These are phyloP conservation scores for Chiua sp. DNA, from an alignment of 1,284 basidiomycete genomes.

Conservation along the genomic window DNA sequence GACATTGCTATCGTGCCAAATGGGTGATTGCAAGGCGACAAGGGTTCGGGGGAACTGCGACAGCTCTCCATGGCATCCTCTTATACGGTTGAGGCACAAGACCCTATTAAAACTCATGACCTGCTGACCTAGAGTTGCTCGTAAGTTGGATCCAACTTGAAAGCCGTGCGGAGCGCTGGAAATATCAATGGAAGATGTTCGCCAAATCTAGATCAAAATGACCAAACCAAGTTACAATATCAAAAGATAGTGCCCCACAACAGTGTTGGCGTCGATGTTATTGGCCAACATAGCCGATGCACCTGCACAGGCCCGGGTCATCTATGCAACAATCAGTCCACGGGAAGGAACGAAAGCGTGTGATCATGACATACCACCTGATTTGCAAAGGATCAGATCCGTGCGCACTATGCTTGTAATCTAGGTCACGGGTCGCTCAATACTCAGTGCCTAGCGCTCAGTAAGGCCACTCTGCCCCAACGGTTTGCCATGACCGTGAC, in stretches of 20 bases:
- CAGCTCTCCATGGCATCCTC: not conserved
- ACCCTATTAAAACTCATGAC: conserved; percentile 3
- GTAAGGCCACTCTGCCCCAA: too few species aligned
- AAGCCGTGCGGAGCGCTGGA: not conserved
- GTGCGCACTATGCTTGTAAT: too few species aligned
- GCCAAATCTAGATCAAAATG: not conserved
- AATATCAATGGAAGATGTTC: not conserved
- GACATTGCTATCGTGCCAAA: conserved; percentile 10
- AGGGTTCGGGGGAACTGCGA: not conserved
- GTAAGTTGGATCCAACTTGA: not conserved
- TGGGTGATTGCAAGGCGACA: not conserved
- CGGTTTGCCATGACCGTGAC: too few species aligned
- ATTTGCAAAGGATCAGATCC: too few species aligned
- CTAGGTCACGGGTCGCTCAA: too few species aligned
- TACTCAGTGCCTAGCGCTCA: too few species aligned
- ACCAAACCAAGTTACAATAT: not conserved
- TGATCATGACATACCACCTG: too few species aligned
- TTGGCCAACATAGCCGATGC: not conserved
- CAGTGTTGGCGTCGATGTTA: not conserved
- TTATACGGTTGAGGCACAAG: conserved; percentile 2
- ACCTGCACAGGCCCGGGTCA: not conserved
- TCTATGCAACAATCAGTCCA: not conserved
- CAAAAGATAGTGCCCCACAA: not conserved
- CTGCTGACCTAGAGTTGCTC: not conserved
- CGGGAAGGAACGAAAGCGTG: not conserved